Percentiles rank a stretch among this genome's conserved stretches.
Evolutionary conservation across 805 yeast genomes (phyloP).

Genomic region (Cyberlindnera xylosilytica): DNA sequence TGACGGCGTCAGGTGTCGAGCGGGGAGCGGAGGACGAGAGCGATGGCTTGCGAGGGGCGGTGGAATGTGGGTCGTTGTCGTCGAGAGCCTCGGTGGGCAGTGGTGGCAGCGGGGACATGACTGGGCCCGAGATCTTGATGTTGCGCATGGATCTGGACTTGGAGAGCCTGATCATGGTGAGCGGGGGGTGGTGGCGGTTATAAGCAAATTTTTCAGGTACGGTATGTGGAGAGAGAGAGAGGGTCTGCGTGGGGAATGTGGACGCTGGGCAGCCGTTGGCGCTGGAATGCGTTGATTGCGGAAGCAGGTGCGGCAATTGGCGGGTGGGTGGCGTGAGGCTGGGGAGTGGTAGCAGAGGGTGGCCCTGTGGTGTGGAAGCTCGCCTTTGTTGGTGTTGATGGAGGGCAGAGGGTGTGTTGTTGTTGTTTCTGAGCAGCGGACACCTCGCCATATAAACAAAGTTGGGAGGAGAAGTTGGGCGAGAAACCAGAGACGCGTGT

Average conservation of each 20-base stretch:
- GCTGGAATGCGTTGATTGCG: conserved; percentile 3
- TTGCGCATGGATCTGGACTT: conserved; percentile 12
- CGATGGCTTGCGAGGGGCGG: neutral
- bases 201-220: no score
- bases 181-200: neutral
- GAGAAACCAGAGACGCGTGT: no score
- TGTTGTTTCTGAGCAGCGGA: no score
- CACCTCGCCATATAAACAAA: neutral
- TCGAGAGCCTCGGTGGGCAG: conserved; percentile 5
- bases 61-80: neutral
- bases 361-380: neutral
- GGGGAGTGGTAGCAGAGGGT: neutral
- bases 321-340: neutral
- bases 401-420: no score
- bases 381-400: no score
- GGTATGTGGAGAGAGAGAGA: neutral
- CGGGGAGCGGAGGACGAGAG: conserved; percentile 13
- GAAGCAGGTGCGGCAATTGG: neutral
- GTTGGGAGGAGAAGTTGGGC: no score
- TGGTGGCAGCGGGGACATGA: conserved; percentile 5
- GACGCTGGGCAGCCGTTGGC: neutral
- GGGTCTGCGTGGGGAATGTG: neutral
- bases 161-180: conserved; percentile 5
- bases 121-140: conserved; percentile 16
- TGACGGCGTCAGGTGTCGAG: conserved; percentile 19